A percentile compares a stretch with the other conserved stretches of the same genome.
These are phyloP conservation scores for Coffea humblotiana DNA, from an alignment of 305 asterid genomes.

Conservation along the genomic window DNA sequence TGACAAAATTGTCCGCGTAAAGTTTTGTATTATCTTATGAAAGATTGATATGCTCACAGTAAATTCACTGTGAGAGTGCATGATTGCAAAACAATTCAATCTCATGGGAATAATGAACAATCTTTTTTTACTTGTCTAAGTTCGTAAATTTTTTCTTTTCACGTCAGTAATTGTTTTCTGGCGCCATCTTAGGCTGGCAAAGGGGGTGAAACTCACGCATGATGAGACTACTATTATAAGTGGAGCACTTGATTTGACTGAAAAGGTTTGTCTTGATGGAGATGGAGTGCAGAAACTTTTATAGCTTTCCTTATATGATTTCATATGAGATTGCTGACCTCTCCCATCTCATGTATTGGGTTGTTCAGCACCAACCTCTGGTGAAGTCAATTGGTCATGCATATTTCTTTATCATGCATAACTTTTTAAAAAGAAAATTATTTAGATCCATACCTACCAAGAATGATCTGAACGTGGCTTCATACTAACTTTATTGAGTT, in stretches of 20 bases:
- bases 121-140: background rate
- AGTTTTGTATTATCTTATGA: background rate
- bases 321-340: no score
- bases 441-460: background rate
- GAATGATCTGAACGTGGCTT: background rate
- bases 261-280: constrained; percentile 53
- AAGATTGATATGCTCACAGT: background rate
- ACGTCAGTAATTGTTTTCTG: constrained; percentile 4
- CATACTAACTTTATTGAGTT: background rate
- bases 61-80: background rate
- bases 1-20: background rate
- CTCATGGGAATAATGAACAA: background rate
- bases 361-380: background rate
- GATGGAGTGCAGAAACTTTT: constrained; percentile 12
- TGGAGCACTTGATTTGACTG: constrained; percentile 97
- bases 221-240: constrained; percentile 91
- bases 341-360: background rate
- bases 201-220: constrained; percentile 96
- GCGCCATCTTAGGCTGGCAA: constrained; percentile 68
- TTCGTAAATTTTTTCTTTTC: background rate
- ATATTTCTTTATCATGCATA: background rate
- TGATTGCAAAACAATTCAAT: background rate
- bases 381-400: background rate
- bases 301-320: background rate
- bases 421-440: background rate